Evolutionary conservation across 2,329 filamentous ascomycete species (phyloP), one percentile per base, ranked within the genome.

Genomic region (Alternaria arborescens): DNA sequence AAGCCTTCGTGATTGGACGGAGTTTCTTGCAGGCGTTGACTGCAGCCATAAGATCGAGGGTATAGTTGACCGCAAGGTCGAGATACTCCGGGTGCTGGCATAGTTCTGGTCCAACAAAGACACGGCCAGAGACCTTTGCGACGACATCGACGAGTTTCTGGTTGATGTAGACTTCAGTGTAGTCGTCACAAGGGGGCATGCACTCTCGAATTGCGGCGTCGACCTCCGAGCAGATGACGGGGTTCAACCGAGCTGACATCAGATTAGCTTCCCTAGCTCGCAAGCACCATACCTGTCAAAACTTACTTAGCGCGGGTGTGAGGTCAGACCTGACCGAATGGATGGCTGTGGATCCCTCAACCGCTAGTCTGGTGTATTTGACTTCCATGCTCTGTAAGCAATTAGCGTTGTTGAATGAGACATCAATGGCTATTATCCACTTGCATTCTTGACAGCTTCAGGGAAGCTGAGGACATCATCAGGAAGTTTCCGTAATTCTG

Each of bases 261-360:
- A 5, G 26, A 43, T 74, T 47, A 75, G 65, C 52, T 30, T 34
- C 10, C n/a, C 8, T 18, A 34, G 16, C 26, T 48, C 41, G 34
- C 24, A 22, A 28, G 30, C 1, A 36, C 40, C 11, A 11, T 22
- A 20, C 8, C 5, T 43, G 12, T 14, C 20, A 36, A 14, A 14
- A 60, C 70, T n/a, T 65, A 78, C 76, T 51, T n/a, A 79, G 68
- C 30, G 71, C 68, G 18, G 77, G 75, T 8, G 76, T 79, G 10
- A 79, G 65, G 42, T 78, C 73, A 0, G 71, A 67, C 56, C 70
- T 77, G 53, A 79, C 62, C 4, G 71, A 56, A 52, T 77, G 72
- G 0, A 55, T 11, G 2, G 65, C 20, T 4, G 71, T 18, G 3
- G 58, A 44, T 5, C 66, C 53, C 5, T 76, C 72, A 3, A 67